Conservation (phyloP, 179 eudicot genomes). For the Carnegiea gigantea region DNA sequence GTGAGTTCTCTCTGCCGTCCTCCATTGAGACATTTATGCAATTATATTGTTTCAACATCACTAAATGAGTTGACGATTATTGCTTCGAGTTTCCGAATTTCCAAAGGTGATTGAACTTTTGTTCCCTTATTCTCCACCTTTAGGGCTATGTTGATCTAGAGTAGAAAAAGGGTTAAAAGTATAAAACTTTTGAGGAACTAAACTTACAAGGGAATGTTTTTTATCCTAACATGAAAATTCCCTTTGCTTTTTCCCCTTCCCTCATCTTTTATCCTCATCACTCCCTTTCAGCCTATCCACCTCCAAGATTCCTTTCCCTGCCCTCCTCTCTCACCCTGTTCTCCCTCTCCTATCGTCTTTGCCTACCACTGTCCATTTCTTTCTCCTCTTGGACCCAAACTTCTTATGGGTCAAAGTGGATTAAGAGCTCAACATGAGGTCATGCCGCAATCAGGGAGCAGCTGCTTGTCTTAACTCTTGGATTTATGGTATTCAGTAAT, state of each 20-base stretch:
- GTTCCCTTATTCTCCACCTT: neutral
- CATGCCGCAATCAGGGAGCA: neutral
- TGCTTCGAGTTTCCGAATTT: neutral
- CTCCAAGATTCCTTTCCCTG: no score
- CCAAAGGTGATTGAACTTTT: neutral
- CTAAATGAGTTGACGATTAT: neutral
- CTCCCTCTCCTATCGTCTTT: no score
- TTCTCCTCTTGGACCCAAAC: no score
- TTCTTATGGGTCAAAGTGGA: neutral
- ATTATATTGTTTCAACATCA: neutral
- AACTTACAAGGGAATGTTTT: neutral
- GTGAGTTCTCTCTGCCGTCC: constrained; percentile 43
- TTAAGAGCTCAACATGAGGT: neutral
- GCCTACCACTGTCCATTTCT: no score
- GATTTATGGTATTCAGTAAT: neutral
- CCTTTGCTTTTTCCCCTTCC: no score
- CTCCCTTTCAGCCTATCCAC: no score
- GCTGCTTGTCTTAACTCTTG: neutral
- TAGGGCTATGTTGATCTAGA: neutral
- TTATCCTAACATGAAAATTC: neutral
- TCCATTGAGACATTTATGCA: neutral
- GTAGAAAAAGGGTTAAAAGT: neutral
- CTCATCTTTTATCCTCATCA: no score
- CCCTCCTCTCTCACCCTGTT: no score
- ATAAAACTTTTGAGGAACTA: no score